phyloP scores from a whole-genome alignment of 2,329 filamentous ascomycete species.

The Metarhizium guizhouense region DNA sequence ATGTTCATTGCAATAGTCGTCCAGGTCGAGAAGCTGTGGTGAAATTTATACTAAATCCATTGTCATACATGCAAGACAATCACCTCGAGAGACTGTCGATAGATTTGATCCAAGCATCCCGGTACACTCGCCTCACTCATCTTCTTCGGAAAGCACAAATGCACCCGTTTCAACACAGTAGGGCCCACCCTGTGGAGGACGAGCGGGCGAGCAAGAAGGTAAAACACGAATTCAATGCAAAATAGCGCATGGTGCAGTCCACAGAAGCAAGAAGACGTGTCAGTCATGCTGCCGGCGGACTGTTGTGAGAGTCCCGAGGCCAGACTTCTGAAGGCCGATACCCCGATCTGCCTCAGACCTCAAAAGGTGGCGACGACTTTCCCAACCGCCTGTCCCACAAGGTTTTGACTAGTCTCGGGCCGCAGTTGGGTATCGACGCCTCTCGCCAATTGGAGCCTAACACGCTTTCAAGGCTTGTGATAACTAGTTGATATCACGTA shows the following conservation, averaged over 20 bases:
- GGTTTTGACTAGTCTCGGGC: constrained; percentile 8
- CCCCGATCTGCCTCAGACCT: background rate
- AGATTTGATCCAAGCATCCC: background rate
- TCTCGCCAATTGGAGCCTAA: constrained; percentile 27
- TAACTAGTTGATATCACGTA: background rate
- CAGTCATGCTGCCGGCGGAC: background rate
- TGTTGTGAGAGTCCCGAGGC: background rate
- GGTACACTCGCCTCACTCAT: background rate
- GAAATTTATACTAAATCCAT: background rate
- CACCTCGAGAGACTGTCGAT: background rate
- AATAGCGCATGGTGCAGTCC: background rate
- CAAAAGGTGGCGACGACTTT: background rate
- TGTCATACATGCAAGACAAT: background rate
- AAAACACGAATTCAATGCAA: background rate
- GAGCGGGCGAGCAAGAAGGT: background rate
- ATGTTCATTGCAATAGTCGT: background rate
- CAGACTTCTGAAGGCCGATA: background rate
- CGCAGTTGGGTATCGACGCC: constrained; percentile 30
- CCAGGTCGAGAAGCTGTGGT: background rate
- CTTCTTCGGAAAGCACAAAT: background rate
- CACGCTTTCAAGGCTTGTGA: constrained; percentile 11
- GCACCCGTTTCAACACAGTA: background rate
- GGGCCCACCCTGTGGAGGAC: background rate
- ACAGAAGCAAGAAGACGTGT: constrained; percentile 3
- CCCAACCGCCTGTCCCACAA: background rate